These are phyloP conservation scores for Pseudogymnoascus sp. DNA, from an alignment of 2,329 filamentous ascomycete genomes.

Conservation along the genomic window DNA sequence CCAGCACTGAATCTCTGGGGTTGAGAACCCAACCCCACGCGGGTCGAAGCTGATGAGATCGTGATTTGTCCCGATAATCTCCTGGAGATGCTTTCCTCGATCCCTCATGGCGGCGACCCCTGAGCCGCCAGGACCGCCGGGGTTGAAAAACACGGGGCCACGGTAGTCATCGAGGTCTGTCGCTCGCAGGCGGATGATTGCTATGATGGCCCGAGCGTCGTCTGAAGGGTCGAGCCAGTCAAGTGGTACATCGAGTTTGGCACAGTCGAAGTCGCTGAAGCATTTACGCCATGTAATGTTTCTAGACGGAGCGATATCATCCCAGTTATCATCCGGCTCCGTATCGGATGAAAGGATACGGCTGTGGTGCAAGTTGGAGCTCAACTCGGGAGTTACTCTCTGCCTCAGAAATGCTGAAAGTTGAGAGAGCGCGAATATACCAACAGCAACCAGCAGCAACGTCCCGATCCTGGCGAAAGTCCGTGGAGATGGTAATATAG, in stretches of 20 bases:
- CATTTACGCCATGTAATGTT: not conserved
- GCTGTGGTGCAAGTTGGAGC: not conserved
- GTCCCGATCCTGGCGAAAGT: not conserved
- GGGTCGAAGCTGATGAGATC: conserved; percentile 43
- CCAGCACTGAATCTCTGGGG: conserved; percentile 45
- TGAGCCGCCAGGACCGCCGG: conserved; percentile 39
- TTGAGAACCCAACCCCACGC: conserved; percentile 41
- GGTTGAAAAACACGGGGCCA: conserved; percentile 36
- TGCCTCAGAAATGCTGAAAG: not conserved
- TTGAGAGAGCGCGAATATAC: not conserved
- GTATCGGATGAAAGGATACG: not conserved
- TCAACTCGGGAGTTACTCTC: too few species aligned
- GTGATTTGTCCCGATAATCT: conserved; percentile 32
- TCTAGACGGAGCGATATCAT: not conserved
- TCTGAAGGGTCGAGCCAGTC: conserved; percentile 22
- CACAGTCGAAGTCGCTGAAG: not conserved
- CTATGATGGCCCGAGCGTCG: conserved; percentile 14
- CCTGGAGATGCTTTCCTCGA: conserved; percentile 29
- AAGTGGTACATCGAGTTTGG: conserved; percentile 15
- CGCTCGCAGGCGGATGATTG: conserved; percentile 20
- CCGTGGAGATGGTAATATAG: not conserved
- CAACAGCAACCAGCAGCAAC: not conserved
- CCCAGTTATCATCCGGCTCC: not conserved
- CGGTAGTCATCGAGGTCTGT: conserved; percentile 18
- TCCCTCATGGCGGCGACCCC: conserved; percentile 29